Base-by-base conservation (phyloP, 305 asterid species). In the Salvia sclarea region DNA sequence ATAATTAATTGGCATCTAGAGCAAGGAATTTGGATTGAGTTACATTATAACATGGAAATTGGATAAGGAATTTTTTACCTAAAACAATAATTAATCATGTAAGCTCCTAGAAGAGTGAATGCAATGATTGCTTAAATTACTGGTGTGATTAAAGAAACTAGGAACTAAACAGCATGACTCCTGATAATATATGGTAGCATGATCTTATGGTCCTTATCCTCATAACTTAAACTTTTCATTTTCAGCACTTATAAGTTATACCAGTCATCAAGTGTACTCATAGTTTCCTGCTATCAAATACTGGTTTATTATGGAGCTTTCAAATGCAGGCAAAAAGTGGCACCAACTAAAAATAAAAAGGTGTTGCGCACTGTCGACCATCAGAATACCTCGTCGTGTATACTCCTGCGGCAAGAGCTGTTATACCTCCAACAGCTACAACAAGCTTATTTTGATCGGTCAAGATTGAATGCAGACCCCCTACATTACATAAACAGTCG, bases 391-490 rank as follows among this genome's bases (percentile, higher is more conserved):
- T 89, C 74, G 99, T 94, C 28, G 97, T 91, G 88, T 91, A 94
- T 69, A 94, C 71, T 38, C 99, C 97, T 21, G 97, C 96, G 4
- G 99, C 97, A 73, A 94, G 99, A 74, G 96, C 97, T 44, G 97
- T 94, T 68, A 91, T 80, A 12, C 99, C 95, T 54, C 96, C 99
- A 45, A 94, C 96, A 70, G 91, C 93, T 55, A 94, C 96, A 79
- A 91, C 90, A 71, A 94, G 78, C 87, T 94, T 94, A 80, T 91
- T 85, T 79, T 89, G 96, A 77, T 91, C 97, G 0, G 96, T 91
- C 64, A 94, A 83, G 80, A 94, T 89, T 37, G 94, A 96, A 73
- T 81, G 80, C 69, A 91, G 73, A 35, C 96, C 99, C 71, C 96
- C 99, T 94, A 78, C 73, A 83, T 62, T 68, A 61, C 41, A 80